phyloP scores from a whole-genome alignment of 192 early-diverging fungal species.

The Coemansia sp. region DNA sequence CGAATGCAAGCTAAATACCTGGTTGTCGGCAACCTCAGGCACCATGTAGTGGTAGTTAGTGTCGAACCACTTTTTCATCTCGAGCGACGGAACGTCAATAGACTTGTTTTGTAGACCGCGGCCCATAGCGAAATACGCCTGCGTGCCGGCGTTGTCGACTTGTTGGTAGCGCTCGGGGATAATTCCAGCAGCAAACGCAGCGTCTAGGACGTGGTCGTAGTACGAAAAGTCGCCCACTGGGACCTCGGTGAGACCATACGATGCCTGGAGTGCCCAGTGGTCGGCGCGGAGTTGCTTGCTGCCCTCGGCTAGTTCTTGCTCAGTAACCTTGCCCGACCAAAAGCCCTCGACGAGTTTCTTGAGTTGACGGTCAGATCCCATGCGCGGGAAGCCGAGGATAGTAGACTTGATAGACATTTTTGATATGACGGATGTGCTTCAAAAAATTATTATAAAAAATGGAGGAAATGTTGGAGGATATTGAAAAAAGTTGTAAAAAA shows the following conservation, averaged over 20 bases:
- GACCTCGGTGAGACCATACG: slow-evolving; percentile 77
- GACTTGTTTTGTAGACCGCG: slow-evolving; percentile 87
- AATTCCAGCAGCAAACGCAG: slow-evolving; percentile 62
- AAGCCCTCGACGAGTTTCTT: slow-evolving; percentile 94
- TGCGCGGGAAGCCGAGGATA: slow-evolving; percentile 85
- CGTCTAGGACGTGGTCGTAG: slow-evolving; percentile 90
- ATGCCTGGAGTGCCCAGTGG: slow-evolving; percentile 77
- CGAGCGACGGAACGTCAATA: slow-evolving; percentile 90
- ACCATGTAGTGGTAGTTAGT: slow-evolving; percentile 97
- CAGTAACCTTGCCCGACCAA: slow-evolving; percentile 86
- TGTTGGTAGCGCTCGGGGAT: slow-evolving; percentile 72
- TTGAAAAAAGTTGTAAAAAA: slow-evolving; percentile 2
- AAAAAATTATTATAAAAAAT: not conserved
- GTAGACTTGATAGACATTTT: slow-evolving; percentile 55
- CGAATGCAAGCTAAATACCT: slow-evolving; percentile 69
- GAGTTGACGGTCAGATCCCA: slow-evolving; percentile 93
- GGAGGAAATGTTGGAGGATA: slow-evolving; percentile 4
- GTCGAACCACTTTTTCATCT: slow-evolving; percentile 99
- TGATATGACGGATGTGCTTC: not conserved
- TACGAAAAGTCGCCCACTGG: slow-evolving; percentile 95
- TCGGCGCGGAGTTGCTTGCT: slow-evolving; percentile 69
- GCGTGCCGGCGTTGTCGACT: slow-evolving; percentile 65
- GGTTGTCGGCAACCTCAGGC: slow-evolving; percentile 78
- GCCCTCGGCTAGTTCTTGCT: slow-evolving; percentile 66
- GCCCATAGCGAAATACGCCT: slow-evolving; percentile 97